Base-by-base conservation (phyloP, 164 flowering plant species). In the Hamamelis virginiana region DNA sequence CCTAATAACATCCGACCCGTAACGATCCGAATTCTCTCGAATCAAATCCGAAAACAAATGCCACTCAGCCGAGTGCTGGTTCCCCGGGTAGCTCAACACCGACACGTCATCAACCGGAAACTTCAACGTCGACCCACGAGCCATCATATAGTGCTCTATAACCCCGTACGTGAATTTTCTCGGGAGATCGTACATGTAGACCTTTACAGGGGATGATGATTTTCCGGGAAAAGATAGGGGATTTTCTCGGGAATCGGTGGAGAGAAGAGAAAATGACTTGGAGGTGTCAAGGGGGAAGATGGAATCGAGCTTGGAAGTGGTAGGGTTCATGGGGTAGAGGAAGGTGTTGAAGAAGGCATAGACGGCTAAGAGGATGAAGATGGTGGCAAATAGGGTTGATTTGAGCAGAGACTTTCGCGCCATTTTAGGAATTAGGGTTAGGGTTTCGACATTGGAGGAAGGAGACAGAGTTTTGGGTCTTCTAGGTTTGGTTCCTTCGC, bases 31-130 rank as follows among this genome's bases (percentile, higher is more conserved):
- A 2, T 70, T 72, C n/a, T 79, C 77, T 5, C 83, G 75, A 53
- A 62, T 68, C 73, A 95, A 71, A 74, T 92, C 99, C 14, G 82
- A 69, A 72, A 86, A 95, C 38, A 95, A 75, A 69, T 74, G 81
- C 99, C 98, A 95, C 81, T 95, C 99, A 9, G 89, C 97, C 65
- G 91, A 80, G 78, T 95, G 99, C 87, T 95, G 97, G 67, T 92
- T 81, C 18, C 97, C 99, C 3, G 99, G 97, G 66, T 92, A 92
- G 75, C 83, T 85, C 51, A 80, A 68, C 41, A 15, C 15, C 18
- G 80, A 60, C 12, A 72, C 78, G 26, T 79, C 83, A 0, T 25
- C 50, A 3, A 53, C 75, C 12, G 81, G 62, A 1, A 46, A 6
- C 0, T 63, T 19, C 25, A 1, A 13, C 3, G 69, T 61, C 1